These are phyloP conservation scores for Leishmania arabica DNA, from an alignment of 208 protist genomes.

Conservation along the genomic window DNA sequence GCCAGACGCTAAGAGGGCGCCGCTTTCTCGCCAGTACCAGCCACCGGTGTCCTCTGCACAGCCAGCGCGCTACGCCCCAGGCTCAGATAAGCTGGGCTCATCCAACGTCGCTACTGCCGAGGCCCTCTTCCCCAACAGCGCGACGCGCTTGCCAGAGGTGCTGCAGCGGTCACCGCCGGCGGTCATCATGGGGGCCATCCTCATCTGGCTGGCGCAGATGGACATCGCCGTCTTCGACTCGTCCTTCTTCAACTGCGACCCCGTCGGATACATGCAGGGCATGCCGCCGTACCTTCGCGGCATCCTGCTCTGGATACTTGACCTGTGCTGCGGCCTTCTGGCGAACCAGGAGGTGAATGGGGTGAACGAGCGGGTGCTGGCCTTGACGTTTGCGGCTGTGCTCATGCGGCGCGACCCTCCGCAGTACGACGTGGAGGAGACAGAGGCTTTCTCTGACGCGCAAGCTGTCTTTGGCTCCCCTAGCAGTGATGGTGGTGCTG, in stretches of 20 bases:
- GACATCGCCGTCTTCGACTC: conserved; percentile 68
- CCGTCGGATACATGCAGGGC: conserved; percentile 74
- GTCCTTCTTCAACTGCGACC: conserved; percentile 62
- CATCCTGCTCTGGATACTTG: conserved; percentile 72
- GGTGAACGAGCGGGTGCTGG: conserved; percentile 58
- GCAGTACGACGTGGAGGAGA: conserved; percentile 9
- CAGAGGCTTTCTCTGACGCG: conserved; percentile 30
- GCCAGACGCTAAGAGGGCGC: conserved; percentile 39
- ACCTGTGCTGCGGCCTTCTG: conserved; percentile 73
- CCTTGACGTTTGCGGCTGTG: conserved; percentile 77
- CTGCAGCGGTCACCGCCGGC: conserved; percentile 70
- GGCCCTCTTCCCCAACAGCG: conserved; percentile 67
- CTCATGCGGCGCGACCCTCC: conserved; percentile 42
- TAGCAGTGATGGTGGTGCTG: not conserved
- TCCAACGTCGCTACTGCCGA: conserved; percentile 32
- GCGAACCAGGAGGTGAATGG: conserved; percentile 66
- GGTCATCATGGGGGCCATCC: conserved; percentile 68
- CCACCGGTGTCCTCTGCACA: conserved; percentile 60
- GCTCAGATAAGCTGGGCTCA: conserved; percentile 57
- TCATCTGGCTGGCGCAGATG: conserved; percentile 77
- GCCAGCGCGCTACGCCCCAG: conserved; percentile 71
- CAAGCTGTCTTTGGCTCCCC: conserved; percentile 15
- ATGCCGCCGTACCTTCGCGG: conserved; percentile 68
- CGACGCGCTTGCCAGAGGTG: conserved; percentile 59
- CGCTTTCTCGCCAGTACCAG: conserved; percentile 35